These are phyloP conservation scores for Hypomontagnella monticulosa DNA, from an alignment of 495 filamentous ascomycete species.

Conservation along the genomic window DNA sequence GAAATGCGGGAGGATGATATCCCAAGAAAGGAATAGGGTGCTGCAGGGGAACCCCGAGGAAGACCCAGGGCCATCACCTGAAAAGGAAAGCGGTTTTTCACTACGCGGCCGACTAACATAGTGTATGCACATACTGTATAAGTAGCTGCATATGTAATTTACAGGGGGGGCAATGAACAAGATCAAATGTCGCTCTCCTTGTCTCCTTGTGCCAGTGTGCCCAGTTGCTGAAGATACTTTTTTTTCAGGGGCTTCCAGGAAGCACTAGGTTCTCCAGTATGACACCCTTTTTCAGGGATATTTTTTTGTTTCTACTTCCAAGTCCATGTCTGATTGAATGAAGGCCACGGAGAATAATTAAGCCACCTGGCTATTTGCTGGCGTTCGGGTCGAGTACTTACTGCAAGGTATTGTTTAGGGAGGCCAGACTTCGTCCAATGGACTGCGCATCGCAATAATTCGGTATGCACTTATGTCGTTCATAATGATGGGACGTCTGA, in stretches of 20 bases:
- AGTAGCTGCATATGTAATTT: conserved; percentile 16
- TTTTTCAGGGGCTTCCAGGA: conserved; percentile 18
- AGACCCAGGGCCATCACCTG: conserved; percentile 20
- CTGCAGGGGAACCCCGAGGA: conserved; percentile 40
- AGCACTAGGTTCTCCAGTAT: conserved; percentile 2
- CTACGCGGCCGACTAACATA: conserved; percentile 1
- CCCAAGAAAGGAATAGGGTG: conserved; percentile 32
- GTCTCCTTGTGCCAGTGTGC: background rate
- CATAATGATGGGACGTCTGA: conserved; percentile 24
- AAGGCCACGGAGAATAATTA: conserved; percentile 36
- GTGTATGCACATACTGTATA: conserved; percentile 22
- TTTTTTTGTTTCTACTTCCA: conserved; percentile 1
- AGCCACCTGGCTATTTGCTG: conserved; percentile 24
- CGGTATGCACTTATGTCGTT: conserved; percentile 26
- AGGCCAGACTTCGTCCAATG: conserved; percentile 15
- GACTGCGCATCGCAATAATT: conserved; percentile 41
- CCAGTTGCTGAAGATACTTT: conserved; percentile 21
- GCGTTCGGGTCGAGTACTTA: background rate
- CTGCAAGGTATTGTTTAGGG: conserved; percentile 5
- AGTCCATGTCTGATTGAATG: conserved; percentile 21
- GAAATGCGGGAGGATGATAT: conserved; percentile 20
- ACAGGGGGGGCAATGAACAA: conserved; percentile 22
- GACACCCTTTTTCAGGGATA: conserved; percentile 26
- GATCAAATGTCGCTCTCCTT: conserved; percentile 9
- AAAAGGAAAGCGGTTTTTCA: conserved; percentile 38